A percentile compares a stretch with the other conserved stretches of the same genome.
Evolutionary conservation across 2,329 filamentous ascomycete species (phyloP).

Genomic region (Nemania diffusa): DNA sequence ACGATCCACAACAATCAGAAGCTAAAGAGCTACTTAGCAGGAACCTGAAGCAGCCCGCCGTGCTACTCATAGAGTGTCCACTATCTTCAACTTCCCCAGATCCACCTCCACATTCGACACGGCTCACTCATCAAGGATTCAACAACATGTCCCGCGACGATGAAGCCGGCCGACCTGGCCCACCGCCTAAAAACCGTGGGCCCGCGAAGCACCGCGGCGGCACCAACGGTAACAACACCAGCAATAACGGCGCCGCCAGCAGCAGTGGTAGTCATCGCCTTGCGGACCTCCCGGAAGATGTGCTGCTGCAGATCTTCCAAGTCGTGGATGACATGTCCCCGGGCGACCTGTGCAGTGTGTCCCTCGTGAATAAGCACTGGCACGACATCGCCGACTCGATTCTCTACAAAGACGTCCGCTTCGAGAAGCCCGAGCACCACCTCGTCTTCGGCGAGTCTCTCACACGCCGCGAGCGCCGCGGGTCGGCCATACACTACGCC

Average conservation of each 20-base stretch:
- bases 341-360: conserved; percentile 57
- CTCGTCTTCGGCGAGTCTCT: conserved; percentile 61
- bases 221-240: conserved; percentile 2
- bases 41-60: conserved; percentile 13
- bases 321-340: conserved; percentile 48
- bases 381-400: conserved; percentile 59
- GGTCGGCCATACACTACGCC: conserved; percentile 58
- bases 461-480: conserved; percentile 57
- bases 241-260: neutral
- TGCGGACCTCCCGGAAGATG: conserved; percentile 52
- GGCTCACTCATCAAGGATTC: conserved; percentile 21
- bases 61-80: conserved; percentile 13
- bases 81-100: conserved; percentile 37
- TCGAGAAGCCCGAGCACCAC: conserved; percentile 59
- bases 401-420: conserved; percentile 59
- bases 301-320: conserved; percentile 56
- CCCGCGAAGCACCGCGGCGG: conserved; percentile 10
- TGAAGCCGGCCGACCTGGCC: conserved; percentile 22
- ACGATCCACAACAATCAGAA: conserved; percentile 35
- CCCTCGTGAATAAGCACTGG: conserved; percentile 55
- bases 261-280: conserved; percentile 31
- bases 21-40: conserved; percentile 10
- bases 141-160: conserved; percentile 37
- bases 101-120: conserved; percentile 35
- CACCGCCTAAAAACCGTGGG: conserved; percentile 14